Evolutionary conservation across 108 stramenopile species (phyloP).

Genomic region (Nitzschia palea): DNA sequence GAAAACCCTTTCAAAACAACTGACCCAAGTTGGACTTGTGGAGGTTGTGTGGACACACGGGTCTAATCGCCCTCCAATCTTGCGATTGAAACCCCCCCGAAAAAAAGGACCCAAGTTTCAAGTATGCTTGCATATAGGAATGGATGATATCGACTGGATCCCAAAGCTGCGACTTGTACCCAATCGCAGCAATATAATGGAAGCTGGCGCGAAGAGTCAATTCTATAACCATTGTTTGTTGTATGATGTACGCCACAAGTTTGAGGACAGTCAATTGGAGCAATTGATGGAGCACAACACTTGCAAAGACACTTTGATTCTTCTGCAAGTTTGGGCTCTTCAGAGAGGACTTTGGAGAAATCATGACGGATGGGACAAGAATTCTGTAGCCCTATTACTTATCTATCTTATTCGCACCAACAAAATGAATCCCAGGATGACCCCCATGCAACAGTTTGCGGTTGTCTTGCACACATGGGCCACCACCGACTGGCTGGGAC

Average conservation of each 20-base stretch:
- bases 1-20: conserved; percentile 48
- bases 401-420: conserved; percentile 74
- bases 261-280: conserved; percentile 40
- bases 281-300: conserved; percentile 26
- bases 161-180: conserved; percentile 75
- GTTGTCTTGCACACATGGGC: conserved; percentile 74
- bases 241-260: conserved; percentile 47
- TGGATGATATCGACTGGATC: conserved; percentile 71
- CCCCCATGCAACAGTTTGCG: conserved; percentile 68
- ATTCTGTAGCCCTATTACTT: conserved; percentile 53
- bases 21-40: conserved; percentile 20
- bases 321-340: conserved; percentile 83
- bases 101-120: conserved; percentile 57
- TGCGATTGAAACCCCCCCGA: conserved; percentile 46
- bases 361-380: conserved; percentile 74
- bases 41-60: conserved; percentile 47
- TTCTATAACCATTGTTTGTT: conserved; percentile 69
- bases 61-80: conserved; percentile 42
- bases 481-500: conserved; percentile 74
- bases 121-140: conserved; percentile 73
- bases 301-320: conserved; percentile 51
- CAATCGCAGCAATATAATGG: conserved; percentile 67
- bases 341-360: conserved; percentile 77
- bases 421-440: conserved; percentile 66
- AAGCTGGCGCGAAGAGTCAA: conserved; percentile 8